Evolutionary conservation across 192 early-diverging fungal species (phyloP).

Genomic region (Diversispora eburnea): DNA sequence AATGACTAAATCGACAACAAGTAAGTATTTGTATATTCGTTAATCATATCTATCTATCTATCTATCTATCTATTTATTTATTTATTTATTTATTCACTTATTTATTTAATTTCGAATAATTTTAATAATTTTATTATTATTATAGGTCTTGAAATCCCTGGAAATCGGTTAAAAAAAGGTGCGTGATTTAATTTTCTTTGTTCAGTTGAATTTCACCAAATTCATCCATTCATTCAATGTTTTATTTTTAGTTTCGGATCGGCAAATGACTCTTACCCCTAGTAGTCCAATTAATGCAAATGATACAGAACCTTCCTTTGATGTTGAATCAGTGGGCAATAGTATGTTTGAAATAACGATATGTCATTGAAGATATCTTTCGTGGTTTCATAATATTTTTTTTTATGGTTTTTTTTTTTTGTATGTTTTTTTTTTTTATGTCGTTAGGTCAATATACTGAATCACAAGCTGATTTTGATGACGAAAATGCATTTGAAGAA

Average conservation of each 20-base stretch:
- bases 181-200: no score
- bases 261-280: conserved; percentile 24
- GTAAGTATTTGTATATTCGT: no score
- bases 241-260: not conserved
- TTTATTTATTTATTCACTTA: no score
- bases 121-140: no score
- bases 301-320: not conserved
- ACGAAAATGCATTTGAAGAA: conserved; percentile 56
- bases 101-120: no score
- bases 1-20: not conserved
- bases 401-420: not conserved
- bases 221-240: not conserved
- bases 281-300: conserved; percentile 8
- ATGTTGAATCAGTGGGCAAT: conserved; percentile 11
- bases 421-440: not conserved
- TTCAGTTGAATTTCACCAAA: no score
- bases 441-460: conserved; percentile 14
- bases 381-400: not conserved
- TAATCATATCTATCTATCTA: no score
- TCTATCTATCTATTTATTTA: no score
- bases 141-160: no score
- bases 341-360: not conserved
- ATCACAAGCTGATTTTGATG: conserved; percentile 37
- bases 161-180: no score
- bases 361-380: not conserved